A percentile compares a stretch with the other conserved stretches of the same genome.
These are phyloP conservation scores for Cryoendolithus antarcticus DNA, from an alignment of 2,329 filamentous ascomycete species.

Conservation along the genomic window DNA sequence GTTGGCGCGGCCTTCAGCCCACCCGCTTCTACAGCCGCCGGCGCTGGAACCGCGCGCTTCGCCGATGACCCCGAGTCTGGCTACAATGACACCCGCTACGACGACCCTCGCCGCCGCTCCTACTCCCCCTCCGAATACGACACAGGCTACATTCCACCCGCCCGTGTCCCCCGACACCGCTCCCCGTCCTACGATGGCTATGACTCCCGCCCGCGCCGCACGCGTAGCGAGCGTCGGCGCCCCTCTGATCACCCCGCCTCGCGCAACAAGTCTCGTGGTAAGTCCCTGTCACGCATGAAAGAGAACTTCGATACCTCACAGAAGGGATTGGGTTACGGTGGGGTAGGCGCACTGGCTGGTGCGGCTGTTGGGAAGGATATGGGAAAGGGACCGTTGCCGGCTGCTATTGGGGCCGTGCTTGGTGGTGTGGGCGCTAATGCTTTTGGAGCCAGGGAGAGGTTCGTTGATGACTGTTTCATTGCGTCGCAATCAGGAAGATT, in stretches of 20 bases:
- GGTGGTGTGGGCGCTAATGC: slow-evolving; percentile 19
- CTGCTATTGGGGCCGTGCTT: slow-evolving; percentile 15
- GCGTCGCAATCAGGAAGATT: too few relatives aligned
- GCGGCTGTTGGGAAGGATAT: slow-evolving; percentile 17
- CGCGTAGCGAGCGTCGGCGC: slow-evolving; percentile 10
- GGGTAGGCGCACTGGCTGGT: slow-evolving; percentile 19
- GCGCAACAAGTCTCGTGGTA: slow-evolving; percentile 10
- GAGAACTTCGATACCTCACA: slow-evolving; percentile 17
- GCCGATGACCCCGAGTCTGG: too few relatives aligned
- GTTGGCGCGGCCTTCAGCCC: slow-evolving; percentile 4
- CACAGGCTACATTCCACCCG: neutral
- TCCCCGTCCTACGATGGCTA: slow-evolving; percentile 8
- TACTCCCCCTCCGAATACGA: neutral
- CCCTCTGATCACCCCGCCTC: slow-evolving; percentile 5
- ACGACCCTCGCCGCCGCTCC: neutral
- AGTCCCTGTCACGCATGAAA: slow-evolving; percentile 11
- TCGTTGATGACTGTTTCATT: slow-evolving; percentile 7
- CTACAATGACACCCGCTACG: neutral
- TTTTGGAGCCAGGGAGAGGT: slow-evolving; percentile 20
- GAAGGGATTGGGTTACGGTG: slow-evolving; percentile 15
- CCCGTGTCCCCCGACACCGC: slow-evolving; percentile 1
- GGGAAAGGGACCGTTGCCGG: slow-evolving; percentile 15
- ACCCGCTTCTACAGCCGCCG: neutral
- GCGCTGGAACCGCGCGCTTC: neutral
- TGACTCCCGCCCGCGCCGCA: slow-evolving; percentile 2